Base-by-base conservation (phyloP, 2,329 filamentous ascomycete genomes). In the Emmonsiellopsis sp. region DNA sequence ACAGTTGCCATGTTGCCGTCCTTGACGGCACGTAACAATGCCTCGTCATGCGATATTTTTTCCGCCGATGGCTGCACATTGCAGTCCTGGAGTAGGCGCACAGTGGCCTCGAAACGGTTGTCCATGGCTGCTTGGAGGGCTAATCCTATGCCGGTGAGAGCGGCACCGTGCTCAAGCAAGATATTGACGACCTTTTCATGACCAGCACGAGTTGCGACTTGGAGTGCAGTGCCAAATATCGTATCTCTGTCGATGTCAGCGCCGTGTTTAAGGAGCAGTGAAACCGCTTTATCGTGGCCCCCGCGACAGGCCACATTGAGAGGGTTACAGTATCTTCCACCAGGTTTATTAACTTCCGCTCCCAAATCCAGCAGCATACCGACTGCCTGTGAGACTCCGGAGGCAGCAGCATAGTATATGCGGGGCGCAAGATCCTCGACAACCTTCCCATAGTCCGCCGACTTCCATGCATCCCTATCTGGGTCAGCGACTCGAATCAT, bases 141-240 rank as follows among this genome's bases (percentile, higher is more conserved):
- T 11, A 11, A 14, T 11, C 14, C 37, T 11, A 40, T 40, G 37
- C 37, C 37, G 6, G 37, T 40, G 37, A 40, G 37, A 40, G 37
- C 3, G 37, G 37, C 37, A 5, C 58, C 58, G 5, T 49, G 36
- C 2, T 54, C 53, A 32, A 59, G 51, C 6, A 56, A 45, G 36
- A 55, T 53, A 43, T 53, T 32, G 31, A 57, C 56, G 32, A 57
- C 44, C 21, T 34, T 47, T 33, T 42, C 50, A 14, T 49, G 46
- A 9, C 46, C 46, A 11, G 11, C 34, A 3, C 13, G 34, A 17
- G 32, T 42, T 54, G 49, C 53, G 40, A 46, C 53, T 32, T 49
- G 42, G 6, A 52, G 48, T 32, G 53, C 43, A 33, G 14, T 55
- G 37, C 48, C 55, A 32, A 53, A 55, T 13, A 34, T 10, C 43